Conservation (phyloP, 228 moss, liverwort and hornwort species). For the Sphagnum magellanicum region DNA sequence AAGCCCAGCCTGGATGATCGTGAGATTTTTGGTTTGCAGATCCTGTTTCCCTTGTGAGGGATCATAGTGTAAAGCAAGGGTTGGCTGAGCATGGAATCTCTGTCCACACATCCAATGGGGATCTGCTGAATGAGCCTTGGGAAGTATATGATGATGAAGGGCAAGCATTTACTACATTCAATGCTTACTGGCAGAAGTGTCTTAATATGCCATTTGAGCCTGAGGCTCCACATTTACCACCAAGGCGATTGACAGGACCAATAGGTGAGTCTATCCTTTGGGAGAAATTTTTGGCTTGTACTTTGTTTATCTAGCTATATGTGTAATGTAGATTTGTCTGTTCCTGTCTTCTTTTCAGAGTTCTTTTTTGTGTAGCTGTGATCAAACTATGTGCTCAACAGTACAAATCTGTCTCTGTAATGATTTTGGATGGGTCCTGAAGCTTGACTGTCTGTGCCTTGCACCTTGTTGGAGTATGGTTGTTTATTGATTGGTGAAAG, state of each 20-base stretch:
- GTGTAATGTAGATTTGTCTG: too few species aligned
- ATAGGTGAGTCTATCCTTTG: slow-evolving; percentile 10
- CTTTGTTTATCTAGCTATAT: too few species aligned
- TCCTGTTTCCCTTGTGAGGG: slow-evolving; percentile 96
- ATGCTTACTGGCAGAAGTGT: slow-evolving; percentile 89
- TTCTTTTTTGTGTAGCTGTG: too few species aligned
- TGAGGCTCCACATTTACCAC: slow-evolving; percentile 84
- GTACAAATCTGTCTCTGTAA: too few species aligned
- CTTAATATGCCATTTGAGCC: slow-evolving; percentile 97
- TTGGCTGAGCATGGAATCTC: slow-evolving; percentile 60
- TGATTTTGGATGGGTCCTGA: too few species aligned
- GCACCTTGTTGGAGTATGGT: too few species aligned
- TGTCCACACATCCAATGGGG: slow-evolving; percentile 92
- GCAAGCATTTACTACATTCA: slow-evolving; percentile 85
- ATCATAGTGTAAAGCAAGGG: slow-evolving; percentile 98
- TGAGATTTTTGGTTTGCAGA: slow-evolving; percentile 31
- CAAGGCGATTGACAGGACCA: slow-evolving; percentile 51
- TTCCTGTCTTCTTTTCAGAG: too few species aligned
- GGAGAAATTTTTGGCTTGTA: too few species aligned
- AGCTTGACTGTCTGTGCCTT: too few species aligned
- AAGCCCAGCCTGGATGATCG: too few species aligned
- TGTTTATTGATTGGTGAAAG: too few species aligned
- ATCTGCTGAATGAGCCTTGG: slow-evolving; percentile 97
- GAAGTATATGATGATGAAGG: slow-evolving; percentile 92
- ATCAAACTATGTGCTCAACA: too few species aligned